A percentile compares a stretch with the other conserved stretches of the same genome.
phyloP scores from a whole-genome alignment of 2,329 filamentous ascomycete genomes.

The Pseudopithomyces chartarum region DNA sequence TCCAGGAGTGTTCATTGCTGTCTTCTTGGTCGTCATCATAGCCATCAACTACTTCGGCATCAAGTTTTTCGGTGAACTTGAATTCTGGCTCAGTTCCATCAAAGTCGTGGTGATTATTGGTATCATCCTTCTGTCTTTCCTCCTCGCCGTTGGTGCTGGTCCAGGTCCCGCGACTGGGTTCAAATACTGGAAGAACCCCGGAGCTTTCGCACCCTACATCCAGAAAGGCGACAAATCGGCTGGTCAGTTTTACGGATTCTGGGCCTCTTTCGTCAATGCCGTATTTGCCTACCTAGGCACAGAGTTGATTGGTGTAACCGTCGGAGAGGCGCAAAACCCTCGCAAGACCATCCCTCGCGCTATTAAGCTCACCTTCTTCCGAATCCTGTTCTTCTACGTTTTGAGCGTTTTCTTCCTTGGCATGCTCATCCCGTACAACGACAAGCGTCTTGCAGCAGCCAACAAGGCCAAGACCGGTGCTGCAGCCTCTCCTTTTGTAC shows the following conservation, averaged over 20 bases:
- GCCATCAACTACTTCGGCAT: constrained; percentile 41
- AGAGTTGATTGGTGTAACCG: constrained; percentile 64
- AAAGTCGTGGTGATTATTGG: constrained; percentile 64
- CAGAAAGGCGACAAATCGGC: neutral
- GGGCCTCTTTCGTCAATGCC: constrained; percentile 65
- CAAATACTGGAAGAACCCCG: constrained; percentile 62
- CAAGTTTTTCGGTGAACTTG: constrained; percentile 49
- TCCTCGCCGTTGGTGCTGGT: constrained; percentile 64
- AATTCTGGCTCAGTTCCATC: constrained; percentile 62
- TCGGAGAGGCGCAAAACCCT: constrained; percentile 61
- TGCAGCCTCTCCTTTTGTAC: constrained; percentile 74
- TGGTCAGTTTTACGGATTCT: constrained; percentile 62
- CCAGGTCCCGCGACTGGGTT: constrained; percentile 62
- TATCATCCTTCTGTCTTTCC: constrained; percentile 68
- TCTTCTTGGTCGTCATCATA: constrained; percentile 33
- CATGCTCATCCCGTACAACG: constrained; percentile 77
- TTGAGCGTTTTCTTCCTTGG: constrained; percentile 75
- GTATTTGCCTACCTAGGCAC: constrained; percentile 66
- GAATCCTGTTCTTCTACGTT: constrained; percentile 70
- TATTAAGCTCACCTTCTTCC: constrained; percentile 51
- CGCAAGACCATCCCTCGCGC: constrained; percentile 50
- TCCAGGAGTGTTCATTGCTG: constrained; percentile 58
- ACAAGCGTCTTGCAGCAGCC: constrained; percentile 62
- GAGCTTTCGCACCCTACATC: constrained; percentile 57
- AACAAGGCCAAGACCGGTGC: constrained; percentile 56